Percentiles rank a stretch among this genome's conserved stretches.
phyloP scores from a whole-genome alignment of 768 basidiomycete genomes.

The Crepidotus variabilis region DNA sequence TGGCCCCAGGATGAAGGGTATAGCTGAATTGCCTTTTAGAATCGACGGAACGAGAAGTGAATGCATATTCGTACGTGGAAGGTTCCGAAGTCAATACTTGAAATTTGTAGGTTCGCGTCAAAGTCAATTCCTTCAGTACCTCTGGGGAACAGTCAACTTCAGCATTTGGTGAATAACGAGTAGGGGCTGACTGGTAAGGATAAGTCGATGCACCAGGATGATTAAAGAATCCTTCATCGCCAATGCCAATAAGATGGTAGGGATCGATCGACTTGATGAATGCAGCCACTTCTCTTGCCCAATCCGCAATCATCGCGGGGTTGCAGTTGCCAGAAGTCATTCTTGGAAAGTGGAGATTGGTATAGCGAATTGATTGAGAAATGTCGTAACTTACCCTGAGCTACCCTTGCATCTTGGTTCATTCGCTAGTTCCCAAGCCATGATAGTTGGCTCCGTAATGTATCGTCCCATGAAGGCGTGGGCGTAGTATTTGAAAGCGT shows the following conservation, averaged over 20 bases:
- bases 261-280: slow-evolving; percentile 62
- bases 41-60: slow-evolving; percentile 6
- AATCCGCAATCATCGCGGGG: slow-evolving; percentile 47
- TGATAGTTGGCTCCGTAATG: slow-evolving; percentile 51
- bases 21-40: too few species aligned
- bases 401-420: slow-evolving; percentile 43
- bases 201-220: slow-evolving; percentile 43
- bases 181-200: slow-evolving; percentile 59
- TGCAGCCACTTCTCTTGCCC: slow-evolving; percentile 51
- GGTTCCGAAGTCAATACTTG: slow-evolving; percentile 62
- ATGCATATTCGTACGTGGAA: slow-evolving; percentile 52
- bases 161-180: slow-evolving; percentile 1
- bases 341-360: slow-evolving; percentile 10
- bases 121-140: slow-evolving; percentile 61
- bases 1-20: slow-evolving; percentile 45
- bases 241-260: slow-evolving; percentile 62
- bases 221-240: slow-evolving; percentile 67
- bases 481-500: slow-evolving; percentile 48
- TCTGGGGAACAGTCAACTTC: slow-evolving; percentile 20
- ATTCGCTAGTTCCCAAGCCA: slow-evolving; percentile 43
- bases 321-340: slow-evolving; percentile 42
- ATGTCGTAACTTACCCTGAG: slow-evolving; percentile 31
- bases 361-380: too few species aligned
- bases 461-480: slow-evolving; percentile 46
- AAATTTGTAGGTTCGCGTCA: slow-evolving; percentile 52